Evolutionary conservation across 805 yeast genomes (phyloP).

Genomic region (Lipomyces spencermartinsiae): DNA sequence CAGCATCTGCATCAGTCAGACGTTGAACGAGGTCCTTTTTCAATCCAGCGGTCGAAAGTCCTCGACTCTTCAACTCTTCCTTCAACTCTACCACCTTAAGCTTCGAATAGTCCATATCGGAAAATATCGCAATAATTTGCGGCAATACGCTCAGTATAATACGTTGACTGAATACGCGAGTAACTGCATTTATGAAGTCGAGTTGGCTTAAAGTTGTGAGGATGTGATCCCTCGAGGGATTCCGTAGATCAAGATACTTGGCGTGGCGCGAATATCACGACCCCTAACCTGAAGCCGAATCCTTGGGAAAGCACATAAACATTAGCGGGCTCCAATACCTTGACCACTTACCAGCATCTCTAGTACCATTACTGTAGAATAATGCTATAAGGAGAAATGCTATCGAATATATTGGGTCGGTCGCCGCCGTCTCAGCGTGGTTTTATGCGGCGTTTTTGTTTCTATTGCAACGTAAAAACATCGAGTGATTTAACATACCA

Average conservation of each 20-base stretch:
- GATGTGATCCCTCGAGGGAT: not conserved
- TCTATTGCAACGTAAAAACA: conserved; percentile 25
- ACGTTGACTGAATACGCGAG: not conserved
- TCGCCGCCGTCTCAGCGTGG: not conserved
- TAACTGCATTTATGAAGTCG: not conserved
- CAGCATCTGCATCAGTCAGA: conserved; percentile 62
- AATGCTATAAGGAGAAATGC: not conserved
- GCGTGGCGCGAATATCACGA: no score
- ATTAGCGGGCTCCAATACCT: not conserved
- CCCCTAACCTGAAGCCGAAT: not conserved
- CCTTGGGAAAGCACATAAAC: no score
- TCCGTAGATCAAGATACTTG: not conserved
- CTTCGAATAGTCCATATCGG: conserved; percentile 33
- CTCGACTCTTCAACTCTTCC: conserved; percentile 70
- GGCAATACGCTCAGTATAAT: not conserved
- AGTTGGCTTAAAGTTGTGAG: not conserved
- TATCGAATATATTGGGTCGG: not conserved
- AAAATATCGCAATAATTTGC: not conserved
- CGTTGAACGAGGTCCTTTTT: conserved; percentile 78
- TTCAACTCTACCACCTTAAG: conserved; percentile 77
- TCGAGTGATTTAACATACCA: not conserved
- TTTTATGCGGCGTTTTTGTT: conserved; percentile 17
- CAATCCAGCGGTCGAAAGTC: conserved; percentile 74
- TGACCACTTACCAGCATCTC: not conserved
- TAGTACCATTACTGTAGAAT: not conserved